These are phyloP conservation scores for Podochytrium sp. DNA, from an alignment of 192 early-diverging fungal species.

Conservation along the genomic window DNA sequence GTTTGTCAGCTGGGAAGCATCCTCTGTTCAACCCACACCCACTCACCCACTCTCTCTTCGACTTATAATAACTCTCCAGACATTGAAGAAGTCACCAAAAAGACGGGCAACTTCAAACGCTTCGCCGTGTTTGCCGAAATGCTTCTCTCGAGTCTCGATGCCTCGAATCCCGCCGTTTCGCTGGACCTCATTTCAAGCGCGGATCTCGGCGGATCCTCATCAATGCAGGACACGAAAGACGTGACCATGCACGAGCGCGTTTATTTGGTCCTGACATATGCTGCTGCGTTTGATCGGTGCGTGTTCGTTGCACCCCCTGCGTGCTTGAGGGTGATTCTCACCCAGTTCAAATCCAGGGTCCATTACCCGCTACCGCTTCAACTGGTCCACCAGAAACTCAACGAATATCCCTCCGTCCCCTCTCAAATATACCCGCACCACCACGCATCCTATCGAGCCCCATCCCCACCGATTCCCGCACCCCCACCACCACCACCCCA, in stretches of 20 bases:
- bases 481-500: background rate
- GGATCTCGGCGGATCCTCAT: slow-evolving; percentile 20
- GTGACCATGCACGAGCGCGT: slow-evolving; percentile 13
- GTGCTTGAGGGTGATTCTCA: background rate
- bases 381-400: background rate
- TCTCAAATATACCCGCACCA: background rate
- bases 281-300: slow-evolving; percentile 54
- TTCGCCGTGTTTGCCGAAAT: slow-evolving; percentile 57
- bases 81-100: slow-evolving; percentile 57
- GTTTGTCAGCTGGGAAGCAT: background rate
- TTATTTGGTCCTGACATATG: slow-evolving; percentile 57
- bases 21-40: background rate
- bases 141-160: slow-evolving; percentile 41
- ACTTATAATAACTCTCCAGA: slow-evolving; percentile 27
- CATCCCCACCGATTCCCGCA: background rate
- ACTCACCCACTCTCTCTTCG: background rate
- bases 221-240: background rate
- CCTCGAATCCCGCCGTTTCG: slow-evolving; percentile 12
- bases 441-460: background rate
- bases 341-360: slow-evolving; percentile 34
- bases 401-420: too few relatives aligned
- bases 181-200: slow-evolving; percentile 43
- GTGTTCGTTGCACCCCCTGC: background rate
- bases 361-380: slow-evolving; percentile 60
- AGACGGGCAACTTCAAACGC: slow-evolving; percentile 62